These are phyloP conservation scores for Bretschneidera sinensis DNA, from an alignment of 345 rosid genomes.

Conservation along the genomic window DNA sequence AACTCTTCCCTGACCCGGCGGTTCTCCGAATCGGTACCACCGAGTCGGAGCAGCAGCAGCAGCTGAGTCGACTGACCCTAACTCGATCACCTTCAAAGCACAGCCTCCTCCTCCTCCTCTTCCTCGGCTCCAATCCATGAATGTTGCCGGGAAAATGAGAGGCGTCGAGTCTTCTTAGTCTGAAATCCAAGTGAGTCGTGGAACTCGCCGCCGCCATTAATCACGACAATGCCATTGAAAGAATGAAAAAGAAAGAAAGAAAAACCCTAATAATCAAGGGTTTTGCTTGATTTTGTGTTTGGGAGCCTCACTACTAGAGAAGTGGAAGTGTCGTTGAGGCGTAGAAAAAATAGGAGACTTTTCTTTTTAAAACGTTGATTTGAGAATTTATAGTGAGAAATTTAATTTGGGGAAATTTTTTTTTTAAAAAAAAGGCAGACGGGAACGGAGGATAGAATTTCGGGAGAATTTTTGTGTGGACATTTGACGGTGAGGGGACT, in stretches of 20 bases:
- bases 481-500: constrained; percentile 10
- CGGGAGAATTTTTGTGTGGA: constrained; percentile 20
- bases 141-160: constrained; percentile 18
- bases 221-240: constrained; percentile 44
- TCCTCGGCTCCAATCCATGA: constrained; percentile 25
- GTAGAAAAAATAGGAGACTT: neutral
- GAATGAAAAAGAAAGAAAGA: neutral
- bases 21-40: constrained; percentile 47
- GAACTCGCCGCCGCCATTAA: constrained; percentile 65
- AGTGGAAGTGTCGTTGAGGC: neutral
- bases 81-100: constrained; percentile 17
- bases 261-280: constrained; percentile 14
- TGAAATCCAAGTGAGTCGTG: constrained; percentile 60
- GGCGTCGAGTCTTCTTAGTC: constrained; percentile 22
- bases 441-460: constrained; percentile 15
- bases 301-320: neutral
- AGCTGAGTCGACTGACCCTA: constrained; percentile 29
- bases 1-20: constrained; percentile 24
- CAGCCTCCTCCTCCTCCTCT: constrained; percentile 33
- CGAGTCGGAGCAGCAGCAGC: constrained; percentile 63
- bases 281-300: neutral
- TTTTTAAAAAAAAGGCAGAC: neutral
- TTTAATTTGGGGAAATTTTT: too few relatives aligned
- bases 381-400: too few relatives aligned
- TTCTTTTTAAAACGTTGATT: too few relatives aligned